These are phyloP conservation scores for Xylaria bambusicola DNA, from an alignment of 495 filamentous ascomycete species.

Conservation along the genomic window DNA sequence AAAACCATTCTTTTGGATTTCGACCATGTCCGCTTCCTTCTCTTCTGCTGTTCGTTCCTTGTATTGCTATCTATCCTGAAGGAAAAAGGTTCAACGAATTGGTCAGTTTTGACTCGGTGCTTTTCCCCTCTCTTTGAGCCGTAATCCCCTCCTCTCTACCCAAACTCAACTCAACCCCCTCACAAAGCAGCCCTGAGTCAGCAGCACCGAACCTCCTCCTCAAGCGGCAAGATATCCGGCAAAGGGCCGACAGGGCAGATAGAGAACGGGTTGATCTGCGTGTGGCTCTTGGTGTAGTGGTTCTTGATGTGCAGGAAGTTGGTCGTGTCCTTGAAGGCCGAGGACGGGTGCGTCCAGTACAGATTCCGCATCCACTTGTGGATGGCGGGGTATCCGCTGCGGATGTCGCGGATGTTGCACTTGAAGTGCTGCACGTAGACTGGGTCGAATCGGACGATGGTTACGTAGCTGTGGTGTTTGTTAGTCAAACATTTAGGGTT, in stretches of 20 bases:
- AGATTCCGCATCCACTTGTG: slow-evolving; percentile 67
- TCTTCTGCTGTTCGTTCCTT: no score
- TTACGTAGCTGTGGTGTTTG: slow-evolving; percentile 59
- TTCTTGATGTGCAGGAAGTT: slow-evolving; percentile 65
- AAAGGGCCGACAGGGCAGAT: slow-evolving; percentile 68
- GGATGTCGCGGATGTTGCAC: slow-evolving; percentile 82
- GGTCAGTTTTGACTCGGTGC: no score
- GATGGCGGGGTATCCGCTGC: slow-evolving; percentile 70
- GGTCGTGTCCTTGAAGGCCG: slow-evolving; percentile 61
- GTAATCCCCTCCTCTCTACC: background rate
- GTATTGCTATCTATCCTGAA: no score
- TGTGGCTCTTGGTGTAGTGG: slow-evolving; percentile 56
- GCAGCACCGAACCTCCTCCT: slow-evolving; percentile 41
- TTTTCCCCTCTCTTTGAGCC: background rate
- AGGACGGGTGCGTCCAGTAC: slow-evolving; percentile 63
- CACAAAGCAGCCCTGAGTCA: slow-evolving; percentile 25
- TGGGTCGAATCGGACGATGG: slow-evolving; percentile 80
- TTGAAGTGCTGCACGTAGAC: slow-evolving; percentile 96
- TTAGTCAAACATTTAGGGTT: no score
- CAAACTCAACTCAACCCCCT: background rate
- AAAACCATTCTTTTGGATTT: no score
- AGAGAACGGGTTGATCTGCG: slow-evolving; percentile 50
- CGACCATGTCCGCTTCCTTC: no score
- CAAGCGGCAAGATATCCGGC: slow-evolving; percentile 57
- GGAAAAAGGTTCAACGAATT: no score